Evolutionary conservation across 2,329 filamentous ascomycete genomes (phyloP).

Genomic region (Fusarium sp.): DNA sequence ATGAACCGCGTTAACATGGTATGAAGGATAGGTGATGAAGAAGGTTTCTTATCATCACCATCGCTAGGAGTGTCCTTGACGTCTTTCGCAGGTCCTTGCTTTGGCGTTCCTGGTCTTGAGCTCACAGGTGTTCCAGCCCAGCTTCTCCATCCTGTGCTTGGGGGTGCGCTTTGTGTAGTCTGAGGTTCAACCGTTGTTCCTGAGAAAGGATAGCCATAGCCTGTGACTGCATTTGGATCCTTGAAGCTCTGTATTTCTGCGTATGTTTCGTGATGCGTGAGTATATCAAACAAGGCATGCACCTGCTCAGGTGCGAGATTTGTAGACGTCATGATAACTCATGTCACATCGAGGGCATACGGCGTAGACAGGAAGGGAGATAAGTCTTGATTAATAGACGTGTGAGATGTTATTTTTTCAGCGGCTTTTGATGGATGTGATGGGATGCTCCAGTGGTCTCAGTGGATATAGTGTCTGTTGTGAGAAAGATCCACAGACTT

Average conservation of each 20-base stretch:
- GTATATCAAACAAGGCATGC: constrained; percentile 66
- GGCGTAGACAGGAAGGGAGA: neutral
- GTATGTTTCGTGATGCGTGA: constrained; percentile 68
- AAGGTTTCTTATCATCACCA: constrained; percentile 43
- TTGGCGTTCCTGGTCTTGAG: constrained; percentile 42
- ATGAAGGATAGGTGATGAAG: constrained; percentile 73
- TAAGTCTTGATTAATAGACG: neutral
- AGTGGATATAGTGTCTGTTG: neutral
- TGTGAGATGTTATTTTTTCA: neutral
- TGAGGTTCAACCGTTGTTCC: constrained; percentile 27
- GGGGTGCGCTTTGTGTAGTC: constrained; percentile 8
- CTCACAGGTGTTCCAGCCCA: constrained; percentile 37
- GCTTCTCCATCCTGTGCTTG: constrained; percentile 29
- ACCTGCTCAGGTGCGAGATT: constrained; percentile 53
- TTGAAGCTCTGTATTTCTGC: constrained; percentile 79
- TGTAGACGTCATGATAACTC: constrained; percentile 34
- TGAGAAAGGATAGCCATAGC: constrained; percentile 76
- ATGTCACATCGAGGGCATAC: constrained; percentile 19
- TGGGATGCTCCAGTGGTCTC: neutral
- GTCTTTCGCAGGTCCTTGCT: constrained; percentile 32
- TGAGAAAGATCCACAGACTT: neutral
- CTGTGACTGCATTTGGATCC: constrained; percentile 67
- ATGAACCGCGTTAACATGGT: constrained; percentile 72
- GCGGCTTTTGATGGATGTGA: neutral
- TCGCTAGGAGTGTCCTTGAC: constrained; percentile 5